Evolutionary conservation across 2,329 filamentous ascomycete species (phyloP), one percentile per base, ranked within the genome.

Genomic region (Hirsutella rhossiliensis): DNA sequence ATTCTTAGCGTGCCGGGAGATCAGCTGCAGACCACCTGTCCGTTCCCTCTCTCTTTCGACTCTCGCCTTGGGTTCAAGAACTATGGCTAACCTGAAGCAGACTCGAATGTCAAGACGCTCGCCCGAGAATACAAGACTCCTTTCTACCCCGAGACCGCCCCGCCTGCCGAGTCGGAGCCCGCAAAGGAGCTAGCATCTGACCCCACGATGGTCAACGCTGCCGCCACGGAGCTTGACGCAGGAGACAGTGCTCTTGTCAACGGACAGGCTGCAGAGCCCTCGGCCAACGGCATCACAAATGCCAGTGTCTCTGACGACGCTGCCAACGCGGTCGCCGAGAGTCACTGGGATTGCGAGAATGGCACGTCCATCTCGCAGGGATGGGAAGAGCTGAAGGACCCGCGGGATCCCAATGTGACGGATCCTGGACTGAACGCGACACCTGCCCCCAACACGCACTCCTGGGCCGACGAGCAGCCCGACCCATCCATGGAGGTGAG

Each of bases 401-500:
- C 86, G 42, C 78, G 82, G 45, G 78, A 89, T 56, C 75, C 81
- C 40, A 67, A 77, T 42, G 87, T 94, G 69, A 82, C 83, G 5
- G 85, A 92, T 48, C 78, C 73, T 32, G 78, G 77, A 32, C 60
- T 78, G 37, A 65, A 72, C 40, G 76, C 78, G 23, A 78, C 76
- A n/a, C 75, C 79, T 40, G 78, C 67, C 34, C 58, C 65, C 44
- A 72, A 73, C 55, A 70, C 71, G 28, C 79, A 83, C 57, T 87
- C 81, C 55, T 94, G 86, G 86, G 86, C 86, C 23, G 87, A 94
- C 55, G 85, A 92, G 48, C 76, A 84, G 53, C 77, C 82, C 17
- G 76, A 80, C 47, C 62, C 60, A 44, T 61, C 61, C 32, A 52
- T 61, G 28, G 65, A 69, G 57, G 70, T 75, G 59, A 52, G 66